Conservation (phyloP, 495 filamentous ascomycete species). For the Penicillium nucicola region DNA sequence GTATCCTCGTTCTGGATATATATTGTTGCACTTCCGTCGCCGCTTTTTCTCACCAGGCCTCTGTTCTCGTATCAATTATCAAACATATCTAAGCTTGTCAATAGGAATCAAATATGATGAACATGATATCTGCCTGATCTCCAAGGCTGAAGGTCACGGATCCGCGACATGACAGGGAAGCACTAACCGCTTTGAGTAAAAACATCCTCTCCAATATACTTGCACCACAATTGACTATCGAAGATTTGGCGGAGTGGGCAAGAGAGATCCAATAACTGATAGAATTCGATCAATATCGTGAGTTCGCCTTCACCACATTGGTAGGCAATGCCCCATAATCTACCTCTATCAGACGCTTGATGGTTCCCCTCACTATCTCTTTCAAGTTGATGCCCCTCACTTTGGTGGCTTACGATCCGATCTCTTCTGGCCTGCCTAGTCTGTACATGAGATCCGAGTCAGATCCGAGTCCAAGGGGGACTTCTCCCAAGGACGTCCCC, state of each 20-base stretch:
- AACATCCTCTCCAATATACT: constrained; percentile 2
- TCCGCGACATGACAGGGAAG: neutral
- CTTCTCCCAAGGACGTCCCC: neutral
- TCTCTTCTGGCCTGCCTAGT: constrained; percentile 15
- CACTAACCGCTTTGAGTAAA: constrained; percentile 13
- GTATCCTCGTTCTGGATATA: too few species aligned
- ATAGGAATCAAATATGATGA: too few species aligned
- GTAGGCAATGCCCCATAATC: neutral
- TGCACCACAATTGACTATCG: too few species aligned
- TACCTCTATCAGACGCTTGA: neutral
- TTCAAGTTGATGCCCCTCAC: neutral
- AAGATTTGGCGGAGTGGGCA: too few species aligned
- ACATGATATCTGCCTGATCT: too few species aligned
- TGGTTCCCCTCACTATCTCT: constrained; percentile 16
- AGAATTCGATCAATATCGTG: neutral
- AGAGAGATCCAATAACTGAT: too few species aligned
- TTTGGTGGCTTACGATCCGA: neutral
- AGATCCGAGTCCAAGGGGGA: constrained; percentile 5
- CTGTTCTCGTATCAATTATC: too few species aligned
- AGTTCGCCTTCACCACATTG: neutral
- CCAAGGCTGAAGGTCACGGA: too few species aligned
- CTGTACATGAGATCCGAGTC: constrained; percentile 13
- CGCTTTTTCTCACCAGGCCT: too few species aligned
- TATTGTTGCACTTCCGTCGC: too few species aligned
- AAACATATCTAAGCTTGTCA: too few species aligned